These are phyloP conservation scores for Aspergillus incahuasiensis DNA, from an alignment of 495 filamentous ascomycete genomes.

Conservation along the genomic window DNA sequence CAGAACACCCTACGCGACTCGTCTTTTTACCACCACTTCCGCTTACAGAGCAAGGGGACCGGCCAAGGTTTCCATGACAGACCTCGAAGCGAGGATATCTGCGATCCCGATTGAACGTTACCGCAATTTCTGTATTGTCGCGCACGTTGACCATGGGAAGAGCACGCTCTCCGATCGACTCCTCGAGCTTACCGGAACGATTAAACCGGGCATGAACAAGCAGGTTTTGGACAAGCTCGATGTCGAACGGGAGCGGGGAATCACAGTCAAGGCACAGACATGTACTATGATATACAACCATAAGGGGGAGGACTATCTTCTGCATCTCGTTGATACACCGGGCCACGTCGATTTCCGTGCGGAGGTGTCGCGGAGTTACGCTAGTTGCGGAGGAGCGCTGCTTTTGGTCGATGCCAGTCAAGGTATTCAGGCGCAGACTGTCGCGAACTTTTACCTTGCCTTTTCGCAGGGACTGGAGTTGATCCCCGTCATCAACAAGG, in stretches of 20 bases:
- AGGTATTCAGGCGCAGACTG: conserved; percentile 89
- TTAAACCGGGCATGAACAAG: conserved; percentile 80
- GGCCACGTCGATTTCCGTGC: conserved; percentile 97
- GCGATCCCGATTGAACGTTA: conserved; percentile 87
- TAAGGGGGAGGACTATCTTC: conserved; percentile 79
- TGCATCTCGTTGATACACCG: conserved; percentile 94
- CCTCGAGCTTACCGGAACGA: conserved; percentile 92
- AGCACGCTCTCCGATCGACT: conserved; percentile 88
- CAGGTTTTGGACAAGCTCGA: conserved; percentile 96
- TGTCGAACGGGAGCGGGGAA: conserved; percentile 91
- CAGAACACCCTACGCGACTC: conserved; percentile 22
- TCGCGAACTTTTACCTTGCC: conserved; percentile 96
- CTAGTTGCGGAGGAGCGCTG: conserved; percentile 88
- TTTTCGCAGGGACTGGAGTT: conserved; percentile 85
- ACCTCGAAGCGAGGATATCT: conserved; percentile 76
- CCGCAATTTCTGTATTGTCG: conserved; percentile 96
- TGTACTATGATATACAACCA: conserved; percentile 95
- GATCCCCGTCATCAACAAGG: conserved; percentile 93
- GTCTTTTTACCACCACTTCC: conserved; percentile 40
- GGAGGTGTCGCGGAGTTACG: conserved; percentile 91
- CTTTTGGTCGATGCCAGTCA: conserved; percentile 91
- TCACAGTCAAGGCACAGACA: conserved; percentile 98
- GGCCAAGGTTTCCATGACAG: conserved; percentile 30
- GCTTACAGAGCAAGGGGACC: conserved; percentile 28
- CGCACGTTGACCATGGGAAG: conserved; percentile 98